Evolutionary conservation across 306 rosid genomes (phyloP), one percentile per base, ranked within the genome.

Genomic region (Medicago truncatula): DNA sequence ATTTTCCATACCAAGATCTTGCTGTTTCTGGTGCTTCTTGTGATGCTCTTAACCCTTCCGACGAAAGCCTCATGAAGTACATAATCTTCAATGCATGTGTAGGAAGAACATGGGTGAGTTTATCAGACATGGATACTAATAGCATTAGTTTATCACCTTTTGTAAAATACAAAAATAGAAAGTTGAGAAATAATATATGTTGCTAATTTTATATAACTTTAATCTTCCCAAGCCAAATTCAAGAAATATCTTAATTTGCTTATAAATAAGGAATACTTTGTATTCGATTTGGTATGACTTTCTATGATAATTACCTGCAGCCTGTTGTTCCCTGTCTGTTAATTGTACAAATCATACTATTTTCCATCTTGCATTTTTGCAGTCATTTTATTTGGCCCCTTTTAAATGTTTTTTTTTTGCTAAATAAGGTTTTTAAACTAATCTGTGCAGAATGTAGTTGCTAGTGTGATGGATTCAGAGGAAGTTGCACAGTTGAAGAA

Each of bases 91-190:
- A 86, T 47, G 89, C 97, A 60, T 90, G 96, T 77, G 57, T 75
- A 14, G 86, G 92, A 58, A 72, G 88, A 75, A 50, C 71, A 72
- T 87, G 92, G 97, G 98, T 92, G 78, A 84, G 98, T 85, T 80
- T 80, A 40, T 15, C 75, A 54, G 25, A 78, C 61, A 73, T 28
- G 54, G 36, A 59, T 47, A 60, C 46, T 25, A 20, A 50, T 14
- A 54, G 40, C 49, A 47, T 62, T 62, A 61, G 53, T 52, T 73
- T 81, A 20, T 70, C 50, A 71, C 54, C 59, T 18, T 52, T 70
- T 75, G 13, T 39, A 61, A 43, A 14, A 50, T 62, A 70, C 17
- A 50, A 17, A 68, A 75, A 39, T 74, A 58, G 49, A 44, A 58
- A 47, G 10, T 47, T 80, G 18, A 41, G 52, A 57, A 57, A 38